Evolutionary conservation across 495 filamentous ascomycete genomes (phyloP), one percentile per base, ranked within the genome.

Genomic region (Chaetomidium leptoderma): DNA sequence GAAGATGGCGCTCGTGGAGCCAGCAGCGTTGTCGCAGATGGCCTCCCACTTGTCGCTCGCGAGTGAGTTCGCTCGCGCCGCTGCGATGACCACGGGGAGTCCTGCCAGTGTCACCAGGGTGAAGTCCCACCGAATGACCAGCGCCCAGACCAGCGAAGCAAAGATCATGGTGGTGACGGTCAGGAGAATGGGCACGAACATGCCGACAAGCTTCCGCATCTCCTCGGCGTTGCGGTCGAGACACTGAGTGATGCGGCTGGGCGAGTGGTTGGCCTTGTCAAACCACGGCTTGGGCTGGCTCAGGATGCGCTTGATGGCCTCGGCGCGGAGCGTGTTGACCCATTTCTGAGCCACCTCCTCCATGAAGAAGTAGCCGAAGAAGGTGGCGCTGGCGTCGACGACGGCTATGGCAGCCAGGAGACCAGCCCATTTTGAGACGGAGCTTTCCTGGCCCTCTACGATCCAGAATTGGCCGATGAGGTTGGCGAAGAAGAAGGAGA

Each of bases 201-300:
- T 82, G 10, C 89, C 86, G 2, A 96, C 73, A 0, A 97, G 67
- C 57, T 90, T 89, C 4, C 86, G 80, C 81, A 92, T 92, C 64
- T 96, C 89, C 70, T 97, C 93, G 2, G 85, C 89, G 63, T 92
- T 87, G 47, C 89, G 80, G 63, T 93, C 89, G 4, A 97, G 80
- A 49, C 82, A 87, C 52, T 88, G 82, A 0, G 75, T 81, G 16
- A 98, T 78, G 30, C 77, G 72, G 6, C 75, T 70, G 2, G 87
- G 71, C 0, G 75, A 80, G 70, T 97, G 89, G 37, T 74, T 76
- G 3, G 86, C 76, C 24, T 81, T 74, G 58, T 91, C 88, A 63
- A 96, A 96, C 87, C 90, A 98, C n/a, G 78, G 68, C 59, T 80
- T 83, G 13, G 91, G 90, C 68, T 97, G 93, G 36, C 81, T 77